A percentile compares a stretch with the other conserved stretches of the same genome.
These are phyloP conservation scores for Starmera pachycereana DNA, from an alignment of 805 yeast genomes.

Conservation along the genomic window DNA sequence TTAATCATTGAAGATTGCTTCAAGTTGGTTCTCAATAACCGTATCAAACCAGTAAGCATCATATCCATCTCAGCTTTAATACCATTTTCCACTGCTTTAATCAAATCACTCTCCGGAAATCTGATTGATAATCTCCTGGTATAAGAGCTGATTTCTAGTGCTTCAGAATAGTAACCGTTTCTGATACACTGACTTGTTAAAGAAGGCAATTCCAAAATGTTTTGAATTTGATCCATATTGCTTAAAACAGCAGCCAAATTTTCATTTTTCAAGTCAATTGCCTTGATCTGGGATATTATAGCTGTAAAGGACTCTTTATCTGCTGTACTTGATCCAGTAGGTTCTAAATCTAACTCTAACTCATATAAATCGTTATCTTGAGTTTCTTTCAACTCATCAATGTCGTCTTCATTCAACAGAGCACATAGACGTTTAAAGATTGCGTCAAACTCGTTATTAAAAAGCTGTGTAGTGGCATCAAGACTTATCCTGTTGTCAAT, in stretches of 20 bases:
- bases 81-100: slow-evolving; percentile 38
- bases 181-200: slow-evolving; percentile 74
- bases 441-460: slow-evolving; percentile 22
- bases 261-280: slow-evolving; percentile 9
- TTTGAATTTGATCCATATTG: slow-evolving; percentile 64
- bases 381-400: slow-evolving; percentile 22
- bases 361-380: slow-evolving; percentile 12
- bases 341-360: slow-evolving; percentile 15
- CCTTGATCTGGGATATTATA: slow-evolving; percentile 12
- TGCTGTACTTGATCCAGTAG: slow-evolving; percentile 17
- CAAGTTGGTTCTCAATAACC: slow-evolving; percentile 61
- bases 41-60: slow-evolving; percentile 64
- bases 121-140: slow-evolving; percentile 58
- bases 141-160: slow-evolving; percentile 73
- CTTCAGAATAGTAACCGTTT: slow-evolving; percentile 82
- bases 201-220: slow-evolving; percentile 76
- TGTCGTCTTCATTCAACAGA: slow-evolving; percentile 20
- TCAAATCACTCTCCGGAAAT: slow-evolving; percentile 49
- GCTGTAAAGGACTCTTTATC: slow-evolving; percentile 19
- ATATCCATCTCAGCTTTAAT: slow-evolving; percentile 46
- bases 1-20: slow-evolving; percentile 74
- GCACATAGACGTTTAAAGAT: slow-evolving; percentile 22
- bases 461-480: slow-evolving; percentile 16
- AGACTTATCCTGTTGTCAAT: slow-evolving; percentile 37
- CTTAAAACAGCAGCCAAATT: slow-evolving; percentile 33